Percentiles rank a stretch among this genome's conserved stretches.
Conservation (phyloP, 352 stramenopile genomes). For the Pythium dissimile region DNA sequence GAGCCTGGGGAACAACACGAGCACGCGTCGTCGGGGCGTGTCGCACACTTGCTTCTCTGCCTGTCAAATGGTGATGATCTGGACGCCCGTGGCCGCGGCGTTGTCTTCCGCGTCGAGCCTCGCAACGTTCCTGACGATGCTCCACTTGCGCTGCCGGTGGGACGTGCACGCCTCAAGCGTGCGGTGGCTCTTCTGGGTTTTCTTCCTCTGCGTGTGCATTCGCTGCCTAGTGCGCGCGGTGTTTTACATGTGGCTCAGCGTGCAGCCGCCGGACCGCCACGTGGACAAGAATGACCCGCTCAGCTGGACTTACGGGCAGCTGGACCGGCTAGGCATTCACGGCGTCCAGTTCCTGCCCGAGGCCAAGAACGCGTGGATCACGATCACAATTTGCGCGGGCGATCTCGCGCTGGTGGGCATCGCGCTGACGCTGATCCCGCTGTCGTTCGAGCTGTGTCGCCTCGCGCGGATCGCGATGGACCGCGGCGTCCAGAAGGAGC, state of each 20-base stretch:
- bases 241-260: slow-evolving; percentile 40
- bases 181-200: slow-evolving; percentile 59
- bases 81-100: background rate
- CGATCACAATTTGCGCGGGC: slow-evolving; percentile 35
- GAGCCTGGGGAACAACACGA: too few species aligned
- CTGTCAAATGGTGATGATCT: background rate
- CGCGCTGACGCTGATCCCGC: slow-evolving; percentile 44
- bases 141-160: slow-evolving; percentile 16
- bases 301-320: slow-evolving; percentile 15
- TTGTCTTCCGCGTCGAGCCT: background rate
- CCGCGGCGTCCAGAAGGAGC: slow-evolving; percentile 38
- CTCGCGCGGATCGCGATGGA: slow-evolving; percentile 66
- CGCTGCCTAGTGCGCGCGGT: slow-evolving; percentile 35
- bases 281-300: slow-evolving; percentile 7
- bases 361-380: slow-evolving; percentile 26
- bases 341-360: slow-evolving; percentile 27
- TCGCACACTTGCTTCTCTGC: too few species aligned
- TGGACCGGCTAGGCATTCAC: slow-evolving; percentile 50
- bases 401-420: slow-evolving; percentile 49
- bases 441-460: slow-evolving; percentile 56
- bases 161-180: slow-evolving; percentile 30
- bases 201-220: slow-evolving; percentile 48
- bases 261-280: background rate
- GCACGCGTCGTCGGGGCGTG: too few species aligned
- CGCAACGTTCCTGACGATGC: slow-evolving; percentile 16